These are phyloP conservation scores for Phlegmacium glaucopus DNA, from an alignment of 768 basidiomycete species.

Conservation along the genomic window DNA sequence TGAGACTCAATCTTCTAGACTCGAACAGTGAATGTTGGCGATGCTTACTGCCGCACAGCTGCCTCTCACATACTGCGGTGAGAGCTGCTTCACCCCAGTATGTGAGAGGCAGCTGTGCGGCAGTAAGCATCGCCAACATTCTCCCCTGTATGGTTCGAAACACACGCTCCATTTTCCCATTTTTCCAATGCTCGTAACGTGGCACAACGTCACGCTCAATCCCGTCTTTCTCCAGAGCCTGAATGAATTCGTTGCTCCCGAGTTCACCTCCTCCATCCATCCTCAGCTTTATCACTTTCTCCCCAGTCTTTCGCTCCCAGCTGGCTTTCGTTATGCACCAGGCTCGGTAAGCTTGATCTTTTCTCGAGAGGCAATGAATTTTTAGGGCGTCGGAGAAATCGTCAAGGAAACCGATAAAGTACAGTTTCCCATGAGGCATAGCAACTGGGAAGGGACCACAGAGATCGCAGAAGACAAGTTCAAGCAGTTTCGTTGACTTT, in stretches of 20 bases:
- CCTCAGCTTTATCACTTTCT: slow-evolving; percentile 2
- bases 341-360: slow-evolving; percentile 5
- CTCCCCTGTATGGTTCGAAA: slow-evolving; percentile 6
- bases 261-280: slow-evolving; percentile 8
- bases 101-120: slow-evolving; percentile 2
- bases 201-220: slow-evolving; percentile 5
- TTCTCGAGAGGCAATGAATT: slow-evolving; percentile 1
- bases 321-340: neutral
- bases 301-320: slow-evolving; percentile 6
- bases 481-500: too few relatives aligned
- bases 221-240: neutral
- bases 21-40: neutral
- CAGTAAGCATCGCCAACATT: slow-evolving; percentile 1
- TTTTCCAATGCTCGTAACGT: slow-evolving; percentile 12
- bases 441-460: too few relatives aligned
- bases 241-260: neutral
- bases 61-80: neutral
- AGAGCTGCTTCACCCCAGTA: slow-evolving; percentile 14
- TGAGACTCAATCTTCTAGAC: too few relatives aligned
- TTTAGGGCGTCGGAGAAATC: neutral
- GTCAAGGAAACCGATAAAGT: too few relatives aligned
- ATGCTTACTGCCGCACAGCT: slow-evolving; percentile 5
- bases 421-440: too few relatives aligned
- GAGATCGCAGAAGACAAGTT: too few relatives aligned
- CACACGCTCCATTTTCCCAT: slow-evolving; percentile 9